These are phyloP conservation scores for Coemansia sp. DNA, from an alignment of 192 early-diverging fungal genomes.

Conservation along the genomic window DNA sequence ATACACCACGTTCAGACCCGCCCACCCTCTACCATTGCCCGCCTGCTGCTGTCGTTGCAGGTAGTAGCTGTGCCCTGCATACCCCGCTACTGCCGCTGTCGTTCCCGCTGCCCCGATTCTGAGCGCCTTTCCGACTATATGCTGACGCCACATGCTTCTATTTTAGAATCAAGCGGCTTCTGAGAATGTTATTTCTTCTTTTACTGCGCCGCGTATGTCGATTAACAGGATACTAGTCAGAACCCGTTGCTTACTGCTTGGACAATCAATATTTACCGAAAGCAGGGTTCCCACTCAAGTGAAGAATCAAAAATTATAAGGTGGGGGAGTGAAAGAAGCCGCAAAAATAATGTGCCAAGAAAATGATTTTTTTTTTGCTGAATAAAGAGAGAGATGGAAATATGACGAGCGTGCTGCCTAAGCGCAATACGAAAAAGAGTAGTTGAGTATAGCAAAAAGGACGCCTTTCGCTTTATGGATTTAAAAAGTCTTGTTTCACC, in stretches of 20 bases:
- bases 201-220: neutral
- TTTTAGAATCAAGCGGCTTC: neutral
- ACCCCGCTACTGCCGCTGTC: slow-evolving; percentile 19
- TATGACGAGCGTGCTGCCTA: neutral
- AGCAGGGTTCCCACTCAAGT: neutral
- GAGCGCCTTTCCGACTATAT: slow-evolving; percentile 25
- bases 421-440: too few relatives aligned
- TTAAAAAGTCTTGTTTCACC: neutral
- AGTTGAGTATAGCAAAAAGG: neutral
- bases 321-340: neutral
- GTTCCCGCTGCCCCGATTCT: slow-evolving; percentile 30
- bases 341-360: neutral
- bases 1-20: slow-evolving; percentile 14
- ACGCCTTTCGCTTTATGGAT: neutral
- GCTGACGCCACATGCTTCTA: slow-evolving; percentile 44
- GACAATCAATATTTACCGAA: neutral
- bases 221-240: neutral
- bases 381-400: neutral
- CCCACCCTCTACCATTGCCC: slow-evolving; percentile 7
- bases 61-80: slow-evolving; percentile 29
- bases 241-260: neutral
- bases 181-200: neutral
- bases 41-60: slow-evolving; percentile 3
- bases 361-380: neutral
- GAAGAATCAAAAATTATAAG: neutral